A percentile compares a stretch with the other conserved stretches of the same genome.
Evolutionary conservation across 208 protist genomes (phyloP).

Genomic region (Crithidia acanthocephali): DNA sequence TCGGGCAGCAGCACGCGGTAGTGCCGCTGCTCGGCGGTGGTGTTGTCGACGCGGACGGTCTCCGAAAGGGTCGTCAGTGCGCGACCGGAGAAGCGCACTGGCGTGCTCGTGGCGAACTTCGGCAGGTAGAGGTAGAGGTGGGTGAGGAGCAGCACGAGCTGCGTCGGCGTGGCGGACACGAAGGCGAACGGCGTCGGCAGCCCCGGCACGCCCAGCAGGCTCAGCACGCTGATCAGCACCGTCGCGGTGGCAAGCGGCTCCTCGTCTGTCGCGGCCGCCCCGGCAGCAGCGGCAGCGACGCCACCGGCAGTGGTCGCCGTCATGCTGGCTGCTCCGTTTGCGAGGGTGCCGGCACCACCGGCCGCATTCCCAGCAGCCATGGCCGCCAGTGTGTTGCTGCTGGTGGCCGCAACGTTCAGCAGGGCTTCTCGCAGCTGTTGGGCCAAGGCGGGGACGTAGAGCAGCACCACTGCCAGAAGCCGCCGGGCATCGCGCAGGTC

Average conservation of each 20-base stretch:
- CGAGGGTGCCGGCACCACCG: background rate
- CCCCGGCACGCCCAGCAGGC: slow-evolving; percentile 49
- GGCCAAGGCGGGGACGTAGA: slow-evolving; percentile 67
- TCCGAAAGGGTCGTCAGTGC: slow-evolving; percentile 78
- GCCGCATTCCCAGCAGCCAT: background rate
- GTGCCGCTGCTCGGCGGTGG: slow-evolving; percentile 50
- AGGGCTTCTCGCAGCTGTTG: slow-evolving; percentile 26
- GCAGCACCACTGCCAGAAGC: slow-evolving; percentile 64
- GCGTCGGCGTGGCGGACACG: slow-evolving; percentile 49
- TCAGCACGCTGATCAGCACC: slow-evolving; percentile 54
- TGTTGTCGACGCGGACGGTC: slow-evolving; percentile 85
- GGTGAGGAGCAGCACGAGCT: slow-evolving; percentile 77
- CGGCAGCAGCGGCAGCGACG: no score
- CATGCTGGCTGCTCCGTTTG: background rate
- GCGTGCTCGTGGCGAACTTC: slow-evolving; percentile 58
- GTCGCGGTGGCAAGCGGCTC: slow-evolving; percentile 48
- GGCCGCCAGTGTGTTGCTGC: no score
- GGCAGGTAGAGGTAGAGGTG: slow-evolving; percentile 88
- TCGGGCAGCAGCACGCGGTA: slow-evolving; percentile 82
- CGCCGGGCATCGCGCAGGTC: slow-evolving; percentile 75
- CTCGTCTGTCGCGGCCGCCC: background rate
- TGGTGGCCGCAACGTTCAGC: background rate
- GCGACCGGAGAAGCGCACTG: slow-evolving; percentile 80
- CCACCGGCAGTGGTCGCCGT: background rate
- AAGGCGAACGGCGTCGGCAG: slow-evolving; percentile 53